A percentile compares a stretch with the other conserved stretches of the same genome.
These are phyloP conservation scores for Rhododendron molle DNA, from an alignment of 148 eudicot genomes.

Conservation along the genomic window DNA sequence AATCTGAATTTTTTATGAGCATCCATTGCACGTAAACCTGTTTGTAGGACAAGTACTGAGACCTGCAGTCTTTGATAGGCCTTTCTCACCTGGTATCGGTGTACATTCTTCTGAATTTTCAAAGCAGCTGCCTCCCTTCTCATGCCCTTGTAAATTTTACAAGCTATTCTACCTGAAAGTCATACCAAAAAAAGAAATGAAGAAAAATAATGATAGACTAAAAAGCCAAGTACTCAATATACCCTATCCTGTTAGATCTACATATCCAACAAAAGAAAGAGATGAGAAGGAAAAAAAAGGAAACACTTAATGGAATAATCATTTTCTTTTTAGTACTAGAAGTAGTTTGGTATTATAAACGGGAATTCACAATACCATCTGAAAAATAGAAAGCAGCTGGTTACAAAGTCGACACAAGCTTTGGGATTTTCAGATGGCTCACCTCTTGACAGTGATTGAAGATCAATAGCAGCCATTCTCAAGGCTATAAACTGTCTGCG, in stretches of 20 bases:
- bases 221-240: background rate
- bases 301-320: too few species aligned
- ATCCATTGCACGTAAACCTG: constrained; percentile 64
- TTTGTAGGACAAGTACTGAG: constrained; percentile 67
- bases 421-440: constrained; percentile 19
- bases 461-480: constrained; percentile 46
- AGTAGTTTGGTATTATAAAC: background rate
- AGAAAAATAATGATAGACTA: background rate
- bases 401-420: constrained; percentile 4
- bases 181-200: constrained; percentile 13
- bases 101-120: constrained; percentile 59
- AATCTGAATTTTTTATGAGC: constrained; percentile 60
- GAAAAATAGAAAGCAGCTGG: constrained; percentile 2
- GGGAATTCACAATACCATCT: background rate
- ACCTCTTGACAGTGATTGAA: constrained; percentile 77
- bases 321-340: background rate
- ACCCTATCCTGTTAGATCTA: background rate
- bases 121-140: constrained; percentile 79
- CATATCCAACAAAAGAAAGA: background rate
- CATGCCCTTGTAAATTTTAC: constrained; percentile 43
- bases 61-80: constrained; percentile 46
- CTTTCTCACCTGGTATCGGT: constrained; percentile 49
- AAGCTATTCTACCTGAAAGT: constrained; percentile 60
- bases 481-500: constrained; percentile 60
- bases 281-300: background rate